These are phyloP conservation scores for Anacardium occidentale DNA, from an alignment of 345 rosid genomes.

Conservation along the genomic window DNA sequence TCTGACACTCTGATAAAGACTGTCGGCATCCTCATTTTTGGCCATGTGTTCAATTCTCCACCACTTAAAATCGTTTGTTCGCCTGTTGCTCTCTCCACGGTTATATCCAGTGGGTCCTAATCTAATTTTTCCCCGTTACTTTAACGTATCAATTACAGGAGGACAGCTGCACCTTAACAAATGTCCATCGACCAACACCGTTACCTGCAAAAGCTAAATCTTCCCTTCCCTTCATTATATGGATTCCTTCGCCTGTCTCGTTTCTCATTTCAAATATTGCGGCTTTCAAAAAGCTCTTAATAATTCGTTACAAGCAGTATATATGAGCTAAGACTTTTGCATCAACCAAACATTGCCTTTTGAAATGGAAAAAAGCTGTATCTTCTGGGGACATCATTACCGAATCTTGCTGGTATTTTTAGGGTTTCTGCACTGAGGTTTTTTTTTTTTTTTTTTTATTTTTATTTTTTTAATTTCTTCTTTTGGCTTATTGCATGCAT, in stretches of 20 bases:
- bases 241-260: not conserved
- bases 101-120: not conserved
- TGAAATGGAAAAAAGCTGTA: not conserved
- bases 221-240: too few relatives aligned
- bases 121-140: not conserved
- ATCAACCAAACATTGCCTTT: slow-evolving; percentile 13
- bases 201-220: not conserved
- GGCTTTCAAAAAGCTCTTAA: not conserved
- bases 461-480: too few relatives aligned
- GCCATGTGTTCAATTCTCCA: slow-evolving; percentile 16
- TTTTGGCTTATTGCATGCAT: too few relatives aligned
- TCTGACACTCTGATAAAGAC: slow-evolving; percentile 23
- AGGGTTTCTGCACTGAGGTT: not conserved
- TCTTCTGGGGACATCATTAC: not conserved
- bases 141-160: too few relatives aligned
- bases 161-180: not conserved
- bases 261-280: slow-evolving; percentile 10
- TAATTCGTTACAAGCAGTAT: not conserved
- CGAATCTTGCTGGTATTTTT: not conserved
- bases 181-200: not conserved
- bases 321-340: not conserved
- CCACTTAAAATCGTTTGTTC: not conserved
- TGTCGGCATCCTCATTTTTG: slow-evolving; percentile 28
- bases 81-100: not conserved
- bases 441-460: too few relatives aligned